Evolutionary conservation across 1,284 basidiomycete species (phyloP), one percentile per base, ranked within the genome.

Genomic region (Pseudozyma flocculosa): DNA sequence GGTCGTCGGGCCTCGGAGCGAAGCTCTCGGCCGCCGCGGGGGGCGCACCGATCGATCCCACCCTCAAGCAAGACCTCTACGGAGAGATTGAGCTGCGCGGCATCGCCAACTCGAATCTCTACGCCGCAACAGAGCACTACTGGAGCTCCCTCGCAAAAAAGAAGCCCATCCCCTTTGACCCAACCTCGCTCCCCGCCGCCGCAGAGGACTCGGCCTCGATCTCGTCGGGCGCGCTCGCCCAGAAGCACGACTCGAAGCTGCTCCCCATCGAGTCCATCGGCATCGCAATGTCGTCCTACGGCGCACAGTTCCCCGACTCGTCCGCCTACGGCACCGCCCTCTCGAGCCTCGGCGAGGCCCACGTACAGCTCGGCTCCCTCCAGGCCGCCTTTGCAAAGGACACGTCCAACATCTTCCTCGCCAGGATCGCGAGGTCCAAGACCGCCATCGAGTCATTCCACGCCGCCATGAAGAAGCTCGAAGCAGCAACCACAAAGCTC

Each of bases 381-480:
- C 66, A 68, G 26, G 42, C 58, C 23, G 34, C 55, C 0, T 65
- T 68, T 37, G 57, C 61, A 32, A 61, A 61, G 23, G 61, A 64
- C 30, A 61, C 61, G 1, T 61, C 58, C 26, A 46, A 58, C 48
- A 61, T 68, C 53, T 58, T 65, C 24, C 55, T 68, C 13, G 50
- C 58, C 15, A 42, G 66, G 1, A 57, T 68, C 45, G 66, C 61
- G 2, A 52, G 58, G 10, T 59, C 61, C 36, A 64, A 65, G 17
- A 58, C 59, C 9, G 42, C 59, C 3, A 48, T 68, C 40, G 61
- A 64, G 37, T 48, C 54, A 3, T 59, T 61, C 44, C 54, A 50
- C 14, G 66, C 50, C 8, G 55, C 66, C 2, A 48, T 64, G 22
- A 68, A 70, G 48, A 68, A 66, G 39, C 53, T 70, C 40, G 70